These are phyloP conservation scores for Leishmania martiniquensis DNA, from an alignment of 208 protist species.

Conservation along the genomic window DNA sequence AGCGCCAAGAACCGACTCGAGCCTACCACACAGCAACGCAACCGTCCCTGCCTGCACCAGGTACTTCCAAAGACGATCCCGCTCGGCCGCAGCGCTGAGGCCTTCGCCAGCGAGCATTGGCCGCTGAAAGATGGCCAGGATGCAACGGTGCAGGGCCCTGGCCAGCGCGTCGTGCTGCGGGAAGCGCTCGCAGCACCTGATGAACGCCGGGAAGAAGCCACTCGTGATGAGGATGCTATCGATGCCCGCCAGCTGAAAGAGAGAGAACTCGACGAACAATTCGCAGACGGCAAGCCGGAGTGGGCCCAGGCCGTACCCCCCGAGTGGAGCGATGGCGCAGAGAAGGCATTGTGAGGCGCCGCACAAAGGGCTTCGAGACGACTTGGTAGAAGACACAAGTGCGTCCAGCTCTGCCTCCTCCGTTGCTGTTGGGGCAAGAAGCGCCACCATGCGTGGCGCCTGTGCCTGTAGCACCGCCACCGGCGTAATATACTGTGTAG, in stretches of 20 bases:
- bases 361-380: not conserved
- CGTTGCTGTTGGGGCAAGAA: slow-evolving; percentile 20
- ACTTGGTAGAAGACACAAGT: not conserved
- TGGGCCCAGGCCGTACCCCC: slow-evolving; percentile 23
- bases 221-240: slow-evolving; percentile 47
- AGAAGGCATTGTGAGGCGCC: no score
- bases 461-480: slow-evolving; percentile 37
- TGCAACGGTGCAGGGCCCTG: slow-evolving; percentile 39
- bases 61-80: slow-evolving; percentile 45
- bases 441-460: slow-evolving; percentile 30
- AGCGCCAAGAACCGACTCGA: slow-evolving; percentile 25
- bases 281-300: slow-evolving; percentile 50
- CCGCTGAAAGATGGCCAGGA: slow-evolving; percentile 52
- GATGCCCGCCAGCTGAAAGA: slow-evolving; percentile 41
- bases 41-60: slow-evolving; percentile 28
- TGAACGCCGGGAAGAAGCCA: slow-evolving; percentile 50
- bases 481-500: slow-evolving; percentile 38
- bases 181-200: slow-evolving; percentile 44
- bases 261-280: slow-evolving; percentile 60
- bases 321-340: not conserved
- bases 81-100: slow-evolving; percentile 33
- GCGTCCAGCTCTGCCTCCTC: slow-evolving; percentile 8
- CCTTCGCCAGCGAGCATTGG: slow-evolving; percentile 35
- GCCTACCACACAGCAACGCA: not conserved
- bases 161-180: slow-evolving; percentile 49